A percentile compares a stretch with the other conserved stretches of the same genome.
phyloP scores from a whole-genome alignment of 2,329 filamentous ascomycete species.

The Nannizzia gypsea region DNA sequence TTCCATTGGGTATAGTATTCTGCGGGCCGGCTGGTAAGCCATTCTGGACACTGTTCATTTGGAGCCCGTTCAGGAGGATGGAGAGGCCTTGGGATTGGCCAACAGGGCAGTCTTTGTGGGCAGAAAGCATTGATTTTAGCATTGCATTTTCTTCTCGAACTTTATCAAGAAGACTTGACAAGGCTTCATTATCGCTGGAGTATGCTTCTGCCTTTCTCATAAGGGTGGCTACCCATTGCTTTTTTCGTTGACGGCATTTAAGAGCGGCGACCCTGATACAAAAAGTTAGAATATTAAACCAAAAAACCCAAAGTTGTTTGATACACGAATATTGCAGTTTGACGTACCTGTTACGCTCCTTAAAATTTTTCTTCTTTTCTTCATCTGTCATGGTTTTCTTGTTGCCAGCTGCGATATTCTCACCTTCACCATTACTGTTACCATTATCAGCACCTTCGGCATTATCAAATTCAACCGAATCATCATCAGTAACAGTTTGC shows the following conservation, averaged over 20 bases:
- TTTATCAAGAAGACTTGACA: conserved; percentile 71
- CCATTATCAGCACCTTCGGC: conserved; percentile 20
- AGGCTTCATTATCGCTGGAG: conserved; percentile 77
- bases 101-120: conserved; percentile 92
- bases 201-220: conserved; percentile 92
- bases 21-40: not conserved
- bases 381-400: conserved; percentile 91
- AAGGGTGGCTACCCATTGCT: conserved; percentile 93
- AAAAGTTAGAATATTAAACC: conserved; percentile 18
- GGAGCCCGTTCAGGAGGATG: conserved; percentile 18
- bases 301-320: conserved; percentile 14
- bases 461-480: conserved; percentile 42
- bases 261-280: conserved; percentile 70
- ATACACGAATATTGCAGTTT: not conserved
- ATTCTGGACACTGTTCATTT: not conserved
- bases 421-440: conserved; percentile 24
- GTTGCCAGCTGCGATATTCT: conserved; percentile 41
- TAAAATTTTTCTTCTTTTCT: conserved; percentile 95
- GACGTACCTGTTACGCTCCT: conserved; percentile 84
- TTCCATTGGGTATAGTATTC: not conserved
- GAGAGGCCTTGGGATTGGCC: conserved; percentile 69
- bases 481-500: conserved; percentile 30
- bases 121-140: conserved; percentile 80
- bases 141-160: conserved; percentile 89
- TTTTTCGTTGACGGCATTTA: conserved; percentile 95